Evolutionary conservation across 768 basidiomycete genomes (phyloP), one percentile per base, ranked within the genome.

Genomic region (Hemileccinum impolitum): DNA sequence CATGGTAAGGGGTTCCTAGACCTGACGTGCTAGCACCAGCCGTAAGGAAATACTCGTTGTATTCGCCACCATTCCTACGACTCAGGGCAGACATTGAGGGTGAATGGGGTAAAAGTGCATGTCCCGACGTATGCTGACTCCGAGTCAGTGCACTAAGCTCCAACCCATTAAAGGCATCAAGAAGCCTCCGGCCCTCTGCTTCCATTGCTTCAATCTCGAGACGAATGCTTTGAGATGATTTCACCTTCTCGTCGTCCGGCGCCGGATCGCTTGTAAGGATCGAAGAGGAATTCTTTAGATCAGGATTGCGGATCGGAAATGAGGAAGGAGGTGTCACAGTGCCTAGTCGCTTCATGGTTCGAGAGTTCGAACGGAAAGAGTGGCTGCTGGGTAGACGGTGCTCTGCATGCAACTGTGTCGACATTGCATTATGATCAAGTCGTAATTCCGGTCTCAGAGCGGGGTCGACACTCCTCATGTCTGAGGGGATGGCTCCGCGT

Each of bases 81-180:
- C 53, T 63, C 50, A 48, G 45, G 12, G 48, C 41, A 25, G 66
- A 66, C 35, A 62, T 53, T 4, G 68, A 66, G 8, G 66, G 66
- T 14, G 66, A 64, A 15, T 53, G 68, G 21, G 67, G 65, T 31
- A 61, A 41, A 6, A 54, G 48, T 37, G 46, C n/a, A 25, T 65
- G 53, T 18, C 58, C 55, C 4, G 64, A 45, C 43, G 19, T 40
- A 7, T 63, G 54, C 37, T 64, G 68, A 51, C 50, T 59, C 52
- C 69, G 62, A 10, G 82, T 81, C 41, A 89, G 68, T 18, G 83
- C 79, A 30, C 76, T 84, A 49, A 90, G 72, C 64, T 90, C 88
- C 34, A 90, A 72, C 9, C 88, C 86, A 56, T 80, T 87, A 64
- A 90, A 90, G 3, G 87, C 87, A 59, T 90, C 88, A 67, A 89